A percentile compares a stretch with the other conserved stretches of the same genome.
Conservation (phyloP, 805 yeast species). For the Danielia oregonensis region DNA sequence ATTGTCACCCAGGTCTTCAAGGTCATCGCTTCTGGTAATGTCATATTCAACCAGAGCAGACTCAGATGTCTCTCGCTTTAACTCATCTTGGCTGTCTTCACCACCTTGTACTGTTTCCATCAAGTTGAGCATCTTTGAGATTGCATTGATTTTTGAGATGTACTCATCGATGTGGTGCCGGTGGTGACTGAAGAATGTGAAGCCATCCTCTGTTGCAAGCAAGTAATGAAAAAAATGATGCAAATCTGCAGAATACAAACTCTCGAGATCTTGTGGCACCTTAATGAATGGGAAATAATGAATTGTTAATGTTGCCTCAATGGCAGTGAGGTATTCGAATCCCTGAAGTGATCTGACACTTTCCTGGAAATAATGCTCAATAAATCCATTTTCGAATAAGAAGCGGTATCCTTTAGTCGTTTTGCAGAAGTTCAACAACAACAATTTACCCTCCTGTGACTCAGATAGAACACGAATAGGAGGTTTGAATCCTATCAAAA, state of each 20-base stretch:
- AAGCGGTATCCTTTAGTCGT: conserved; percentile 68
- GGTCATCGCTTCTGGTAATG: neutral
- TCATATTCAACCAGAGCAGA: conserved; percentile 10
- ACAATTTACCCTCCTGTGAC: conserved; percentile 30
- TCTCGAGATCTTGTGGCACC: neutral
- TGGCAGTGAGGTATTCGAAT: conserved; percentile 8
- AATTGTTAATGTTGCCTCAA: conserved; percentile 9
- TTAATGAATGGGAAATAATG: conserved; percentile 23
- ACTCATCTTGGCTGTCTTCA: conserved; percentile 2
- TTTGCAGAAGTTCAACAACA: conserved; percentile 62
- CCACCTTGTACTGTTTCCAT: too few species aligned
- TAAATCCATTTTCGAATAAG: conserved; percentile 44
- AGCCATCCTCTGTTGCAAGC: conserved; percentile 78
- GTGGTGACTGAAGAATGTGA: conserved; percentile 46
- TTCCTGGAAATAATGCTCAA: conserved; percentile 8
- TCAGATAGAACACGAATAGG: conserved; percentile 38
- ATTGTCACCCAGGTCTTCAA: neutral
- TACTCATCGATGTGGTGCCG: conserved; percentile 40
- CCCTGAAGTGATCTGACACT: conserved; percentile 8
- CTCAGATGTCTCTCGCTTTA: conserved; percentile 8
- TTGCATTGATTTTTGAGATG: conserved; percentile 12
- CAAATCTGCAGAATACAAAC: conserved; percentile 2
- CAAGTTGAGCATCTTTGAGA: conserved; percentile 9
- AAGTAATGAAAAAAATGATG: conserved; percentile 76
- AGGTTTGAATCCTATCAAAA: conserved; percentile 54